Evolutionary conservation across 768 basidiomycete species (phyloP).

Genomic region (Obba rivulosa): DNA sequence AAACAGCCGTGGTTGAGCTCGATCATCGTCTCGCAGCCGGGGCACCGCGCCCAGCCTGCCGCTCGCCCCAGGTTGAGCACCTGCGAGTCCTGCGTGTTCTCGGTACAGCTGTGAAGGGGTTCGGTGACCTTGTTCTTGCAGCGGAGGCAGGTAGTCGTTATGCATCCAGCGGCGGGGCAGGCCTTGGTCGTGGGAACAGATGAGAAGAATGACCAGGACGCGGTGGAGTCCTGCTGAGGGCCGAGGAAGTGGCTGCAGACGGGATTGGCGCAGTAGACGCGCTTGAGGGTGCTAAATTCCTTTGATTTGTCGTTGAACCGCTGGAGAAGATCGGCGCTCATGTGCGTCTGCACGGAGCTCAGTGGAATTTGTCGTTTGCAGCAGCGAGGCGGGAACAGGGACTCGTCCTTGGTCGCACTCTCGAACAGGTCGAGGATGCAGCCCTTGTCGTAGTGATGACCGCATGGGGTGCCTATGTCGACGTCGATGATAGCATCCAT

Average conservation of each 20-base stretch:
- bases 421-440: slow-evolving; percentile 32
- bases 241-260: slow-evolving; percentile 22
- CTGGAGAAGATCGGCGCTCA: slow-evolving; percentile 5
- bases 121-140: slow-evolving; percentile 7
- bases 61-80: slow-evolving; percentile 22
- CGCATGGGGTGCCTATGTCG: slow-evolving; percentile 22
- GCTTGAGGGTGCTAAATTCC: slow-evolving; percentile 19
- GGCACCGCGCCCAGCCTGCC: slow-evolving; percentile 34
- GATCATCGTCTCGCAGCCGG: slow-evolving; percentile 33
- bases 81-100: slow-evolving; percentile 19
- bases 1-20: slow-evolving; percentile 33
- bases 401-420: slow-evolving; percentile 31
- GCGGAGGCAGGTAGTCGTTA: slow-evolving; percentile 5
- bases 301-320: slow-evolving; percentile 14
- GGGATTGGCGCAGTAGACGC: slow-evolving; percentile 24
- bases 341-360: slow-evolving; percentile 10
- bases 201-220: background rate
- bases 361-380: slow-evolving; percentile 19
- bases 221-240: background rate
- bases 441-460: slow-evolving; percentile 29
- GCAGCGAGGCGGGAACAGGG: slow-evolving; percentile 29
- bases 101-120: slow-evolving; percentile 18
- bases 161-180: background rate
- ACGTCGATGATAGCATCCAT: slow-evolving; percentile 9
- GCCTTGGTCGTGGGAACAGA: background rate